Evolutionary conservation across 2,329 filamentous ascomycete genomes (phyloP).

Genomic region (Aspergillus brunneoviolaceus): DNA sequence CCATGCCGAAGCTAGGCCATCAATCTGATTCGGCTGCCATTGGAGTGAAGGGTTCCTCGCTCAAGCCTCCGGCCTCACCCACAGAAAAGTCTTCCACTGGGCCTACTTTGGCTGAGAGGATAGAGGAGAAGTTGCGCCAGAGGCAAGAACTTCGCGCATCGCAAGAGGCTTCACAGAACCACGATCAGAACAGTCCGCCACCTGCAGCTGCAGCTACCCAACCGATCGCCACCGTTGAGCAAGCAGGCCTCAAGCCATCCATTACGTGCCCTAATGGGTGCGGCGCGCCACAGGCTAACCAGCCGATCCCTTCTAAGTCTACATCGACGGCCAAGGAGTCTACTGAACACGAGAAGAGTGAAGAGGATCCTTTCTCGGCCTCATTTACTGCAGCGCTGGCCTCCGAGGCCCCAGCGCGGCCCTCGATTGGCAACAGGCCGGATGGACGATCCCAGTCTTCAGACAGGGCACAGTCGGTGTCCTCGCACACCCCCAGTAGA

Average conservation of each 20-base stretch:
- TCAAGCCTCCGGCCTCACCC: not conserved
- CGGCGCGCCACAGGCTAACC: not conserved
- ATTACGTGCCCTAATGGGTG: not conserved
- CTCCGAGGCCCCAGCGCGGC: constrained; percentile 1
- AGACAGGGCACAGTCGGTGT: constrained; percentile 9
- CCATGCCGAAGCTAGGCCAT: constrained; percentile 21
- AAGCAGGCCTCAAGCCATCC: not conserved
- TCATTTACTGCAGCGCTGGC: not conserved
- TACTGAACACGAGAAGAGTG: not conserved
- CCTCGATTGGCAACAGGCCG: not conserved
- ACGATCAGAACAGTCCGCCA: constrained; percentile 2
- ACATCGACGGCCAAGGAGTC: not conserved
- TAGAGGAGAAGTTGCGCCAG: constrained; percentile 36
- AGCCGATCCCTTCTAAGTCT: not conserved
- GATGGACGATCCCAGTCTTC: constrained; percentile 12
- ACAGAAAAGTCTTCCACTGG: constrained; percentile 11
- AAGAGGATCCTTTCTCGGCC: not conserved
- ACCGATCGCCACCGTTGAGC: not conserved
- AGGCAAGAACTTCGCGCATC: constrained; percentile 29
- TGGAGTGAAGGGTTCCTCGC: not conserved
- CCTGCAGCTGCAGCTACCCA: not conserved
- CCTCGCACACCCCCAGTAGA: constrained; percentile 11
- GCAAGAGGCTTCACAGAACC: constrained; percentile 10
- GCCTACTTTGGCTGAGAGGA: constrained; percentile 28
- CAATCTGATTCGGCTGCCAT: constrained; percentile 22